Evolutionary conservation across 768 basidiomycete species (phyloP).

Genomic region (Lentinula sp.): DNA sequence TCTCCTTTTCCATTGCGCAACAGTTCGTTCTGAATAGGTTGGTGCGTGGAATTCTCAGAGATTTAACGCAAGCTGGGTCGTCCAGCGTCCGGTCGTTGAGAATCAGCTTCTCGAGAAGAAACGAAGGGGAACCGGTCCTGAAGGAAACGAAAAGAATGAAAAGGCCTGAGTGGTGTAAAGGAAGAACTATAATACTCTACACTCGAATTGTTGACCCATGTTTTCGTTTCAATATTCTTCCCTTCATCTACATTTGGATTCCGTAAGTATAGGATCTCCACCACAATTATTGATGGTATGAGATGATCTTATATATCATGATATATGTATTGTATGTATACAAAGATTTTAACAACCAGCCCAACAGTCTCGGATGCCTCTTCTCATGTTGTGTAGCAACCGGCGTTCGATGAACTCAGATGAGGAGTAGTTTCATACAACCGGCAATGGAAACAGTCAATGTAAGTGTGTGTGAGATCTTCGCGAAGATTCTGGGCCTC

Average conservation of each 20-base stretch:
- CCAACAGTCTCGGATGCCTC: no score
- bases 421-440: no score
- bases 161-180: conserved; percentile 11
- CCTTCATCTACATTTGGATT: conserved; percentile 7
- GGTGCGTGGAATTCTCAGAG: neutral
- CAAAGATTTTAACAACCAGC: neutral
- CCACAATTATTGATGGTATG: neutral
- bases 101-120: conserved; percentile 17
- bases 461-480: no score
- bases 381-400: neutral
- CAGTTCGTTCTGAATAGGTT: neutral
- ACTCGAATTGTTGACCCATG: conserved; percentile 17
- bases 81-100: conserved; percentile 33
- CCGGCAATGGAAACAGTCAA: no score
- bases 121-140: conserved; percentile 26
- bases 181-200: neutral
- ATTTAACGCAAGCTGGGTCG: conserved; percentile 20
- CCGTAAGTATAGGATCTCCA: neutral
- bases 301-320: neutral
- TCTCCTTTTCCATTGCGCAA: conserved; percentile 6
- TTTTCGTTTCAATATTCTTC: conserved; percentile 19
- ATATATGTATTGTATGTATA: neutral
- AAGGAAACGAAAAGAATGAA: conserved; percentile 16
- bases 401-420: neutral
- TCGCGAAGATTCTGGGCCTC: neutral